Percentiles rank a stretch among this genome's conserved stretches.
Conservation (phyloP, 345 rosid species). For the Ricinus communis region DNA sequence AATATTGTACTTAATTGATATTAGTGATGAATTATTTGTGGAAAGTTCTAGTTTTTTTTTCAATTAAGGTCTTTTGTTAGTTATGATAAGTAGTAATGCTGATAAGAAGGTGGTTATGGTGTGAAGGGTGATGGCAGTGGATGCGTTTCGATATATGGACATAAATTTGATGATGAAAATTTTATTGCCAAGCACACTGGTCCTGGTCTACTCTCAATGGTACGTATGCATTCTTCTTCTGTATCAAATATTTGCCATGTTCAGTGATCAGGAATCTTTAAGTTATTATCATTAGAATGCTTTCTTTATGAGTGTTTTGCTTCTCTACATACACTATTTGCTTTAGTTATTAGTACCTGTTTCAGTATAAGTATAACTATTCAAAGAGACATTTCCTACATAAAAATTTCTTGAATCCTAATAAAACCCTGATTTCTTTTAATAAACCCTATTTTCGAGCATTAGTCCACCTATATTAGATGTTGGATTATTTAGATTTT, state of each 20-base stretch:
- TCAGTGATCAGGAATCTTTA: too few relatives aligned
- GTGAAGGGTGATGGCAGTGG: conserved; percentile 97
- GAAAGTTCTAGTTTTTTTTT: neutral
- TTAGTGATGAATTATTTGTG: neutral
- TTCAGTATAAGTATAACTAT: too few relatives aligned
- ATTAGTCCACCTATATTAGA: too few relatives aligned
- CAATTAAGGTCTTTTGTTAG: neutral
- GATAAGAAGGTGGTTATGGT: neutral
- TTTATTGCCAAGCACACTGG: conserved; percentile 93
- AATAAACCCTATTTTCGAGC: too few relatives aligned
- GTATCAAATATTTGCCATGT: neutral
- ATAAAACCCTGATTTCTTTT: too few relatives aligned
- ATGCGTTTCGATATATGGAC: conserved; percentile 81
- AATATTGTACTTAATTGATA: neutral
- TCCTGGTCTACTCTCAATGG: conserved; percentile 95
- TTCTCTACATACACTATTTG: too few relatives aligned
- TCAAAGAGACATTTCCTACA: too few relatives aligned
- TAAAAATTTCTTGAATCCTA: too few relatives aligned
- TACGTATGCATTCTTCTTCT: conserved; percentile 22
- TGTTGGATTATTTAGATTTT: neutral
- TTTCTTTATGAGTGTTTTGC: too few relatives aligned
- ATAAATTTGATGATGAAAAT: conserved; percentile 82
- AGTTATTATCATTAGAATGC: too few relatives aligned
- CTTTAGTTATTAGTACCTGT: too few relatives aligned
- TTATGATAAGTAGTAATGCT: neutral